Conservation (phyloP, 139 green algal genomes). For the Micractinium conductrix region DNA sequence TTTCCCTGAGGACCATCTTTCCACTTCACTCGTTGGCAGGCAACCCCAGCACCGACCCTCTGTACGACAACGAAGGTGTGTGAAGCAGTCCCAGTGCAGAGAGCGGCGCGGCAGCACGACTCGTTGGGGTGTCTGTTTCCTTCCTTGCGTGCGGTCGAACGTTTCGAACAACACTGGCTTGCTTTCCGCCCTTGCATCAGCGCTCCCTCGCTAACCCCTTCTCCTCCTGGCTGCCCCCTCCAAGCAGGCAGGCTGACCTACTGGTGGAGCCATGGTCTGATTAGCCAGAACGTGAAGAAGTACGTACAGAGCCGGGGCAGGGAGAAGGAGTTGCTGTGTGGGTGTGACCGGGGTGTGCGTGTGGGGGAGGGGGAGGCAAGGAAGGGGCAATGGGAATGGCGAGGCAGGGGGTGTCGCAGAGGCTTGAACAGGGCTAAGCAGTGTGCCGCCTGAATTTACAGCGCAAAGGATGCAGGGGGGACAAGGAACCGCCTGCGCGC, state of each 20-base stretch:
- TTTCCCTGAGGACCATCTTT: too few relatives aligned
- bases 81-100: too few relatives aligned
- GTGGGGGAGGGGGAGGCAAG: too few relatives aligned
- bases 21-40: background rate
- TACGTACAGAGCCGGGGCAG: background rate
- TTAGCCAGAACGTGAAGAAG: background rate
- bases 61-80: constrained; percentile 21
- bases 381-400: background rate
- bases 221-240: background rate
- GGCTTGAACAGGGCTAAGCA: too few relatives aligned
- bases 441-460: too few relatives aligned
- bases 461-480: too few relatives aligned
- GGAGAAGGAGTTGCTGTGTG: background rate
- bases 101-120: background rate
- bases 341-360: too few relatives aligned
- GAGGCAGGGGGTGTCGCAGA: background rate
- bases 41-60: constrained; percentile 3
- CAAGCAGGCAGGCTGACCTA: background rate
- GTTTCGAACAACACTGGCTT: too few relatives aligned
- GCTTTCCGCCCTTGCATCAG: background rate
- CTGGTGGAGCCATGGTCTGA: constrained; percentile 16
- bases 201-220: background rate
- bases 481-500: too few relatives aligned
- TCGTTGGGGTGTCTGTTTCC: too few relatives aligned
- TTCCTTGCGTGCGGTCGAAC: too few relatives aligned